These are phyloP conservation scores for Dendrostoma leiphaemia DNA, from an alignment of 2,329 filamentous ascomycete genomes.

Conservation along the genomic window DNA sequence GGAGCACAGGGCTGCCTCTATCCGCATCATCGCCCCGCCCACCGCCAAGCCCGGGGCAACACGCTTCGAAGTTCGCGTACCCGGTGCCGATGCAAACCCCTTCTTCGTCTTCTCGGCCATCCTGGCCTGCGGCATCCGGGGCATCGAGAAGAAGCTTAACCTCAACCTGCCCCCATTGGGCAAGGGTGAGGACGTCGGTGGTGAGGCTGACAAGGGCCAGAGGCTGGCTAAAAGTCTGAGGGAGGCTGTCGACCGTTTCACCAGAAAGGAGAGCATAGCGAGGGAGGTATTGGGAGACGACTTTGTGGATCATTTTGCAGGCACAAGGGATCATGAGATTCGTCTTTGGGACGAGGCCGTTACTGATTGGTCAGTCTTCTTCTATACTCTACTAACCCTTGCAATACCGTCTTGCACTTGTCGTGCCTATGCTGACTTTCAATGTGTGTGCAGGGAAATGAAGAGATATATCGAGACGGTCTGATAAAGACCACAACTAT, in stretches of 20 bases:
- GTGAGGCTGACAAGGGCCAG: conserved; percentile 66
- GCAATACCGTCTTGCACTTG: background rate
- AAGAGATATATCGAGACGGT: conserved; percentile 78
- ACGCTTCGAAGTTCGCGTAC: conserved; percentile 87
- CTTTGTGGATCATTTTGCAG: conserved; percentile 94
- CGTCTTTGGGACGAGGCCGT: conserved; percentile 92
- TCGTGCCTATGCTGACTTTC: conserved; percentile 20
- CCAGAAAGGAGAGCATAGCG: conserved; percentile 77
- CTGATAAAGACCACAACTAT: conserved; percentile 29
- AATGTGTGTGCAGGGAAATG: conserved; percentile 59
- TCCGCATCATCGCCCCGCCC: conserved; percentile 86
- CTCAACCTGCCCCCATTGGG: conserved; percentile 83
- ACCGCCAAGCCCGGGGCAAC: conserved; percentile 82
- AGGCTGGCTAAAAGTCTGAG: conserved; percentile 80
- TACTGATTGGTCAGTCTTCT: conserved; percentile 79
- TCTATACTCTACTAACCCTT: background rate
- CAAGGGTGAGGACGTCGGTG: conserved; percentile 79
- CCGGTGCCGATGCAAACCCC: conserved; percentile 91
- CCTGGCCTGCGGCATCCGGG: conserved; percentile 83
- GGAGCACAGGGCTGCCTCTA: conserved; percentile 89
- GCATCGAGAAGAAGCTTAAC: conserved; percentile 86
- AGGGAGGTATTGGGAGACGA: conserved; percentile 90
- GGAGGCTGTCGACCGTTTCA: conserved; percentile 80
- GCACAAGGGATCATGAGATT: conserved; percentile 88
- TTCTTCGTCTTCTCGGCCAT: conserved; percentile 85